Evolutionary conservation across 495 filamentous ascomycete species (phyloP).

Genomic region (Clavariopsis aquatica): DNA sequence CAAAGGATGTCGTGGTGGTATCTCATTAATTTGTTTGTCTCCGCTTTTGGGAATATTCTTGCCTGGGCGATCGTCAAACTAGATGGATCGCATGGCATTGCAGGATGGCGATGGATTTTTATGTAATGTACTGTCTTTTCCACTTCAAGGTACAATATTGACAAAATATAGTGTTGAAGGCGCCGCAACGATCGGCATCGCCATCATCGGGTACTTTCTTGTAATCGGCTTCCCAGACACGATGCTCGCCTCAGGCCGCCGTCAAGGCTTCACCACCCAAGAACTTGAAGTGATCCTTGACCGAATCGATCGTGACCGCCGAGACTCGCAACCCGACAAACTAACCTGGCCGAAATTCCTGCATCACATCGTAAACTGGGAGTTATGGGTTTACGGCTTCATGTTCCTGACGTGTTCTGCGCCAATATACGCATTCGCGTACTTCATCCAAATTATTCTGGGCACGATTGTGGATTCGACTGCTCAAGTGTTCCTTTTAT

Average conservation of each 20-base stretch:
- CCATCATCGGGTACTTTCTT: slow-evolving; percentile 24
- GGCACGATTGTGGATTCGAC: slow-evolving; percentile 12
- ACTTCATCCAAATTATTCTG: slow-evolving; percentile 33
- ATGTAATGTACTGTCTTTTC: slow-evolving; percentile 10
- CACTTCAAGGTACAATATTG: not conserved
- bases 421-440: slow-evolving; percentile 32
- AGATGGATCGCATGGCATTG: slow-evolving; percentile 21
- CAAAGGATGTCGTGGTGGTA: slow-evolving; percentile 27
- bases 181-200: slow-evolving; percentile 22
- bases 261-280: slow-evolving; percentile 21
- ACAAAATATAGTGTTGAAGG: slow-evolving; percentile 26
- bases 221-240: slow-evolving; percentile 33
- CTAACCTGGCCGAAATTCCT: slow-evolving; percentile 28
- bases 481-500: slow-evolving; percentile 21
- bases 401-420: slow-evolving; percentile 26
- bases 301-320: slow-evolving; percentile 34
- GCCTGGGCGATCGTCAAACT: slow-evolving; percentile 28
- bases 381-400: slow-evolving; percentile 30
- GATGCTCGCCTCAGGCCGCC: slow-evolving; percentile 26
- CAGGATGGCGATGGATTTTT: slow-evolving; percentile 36
- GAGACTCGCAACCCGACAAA: slow-evolving; percentile 26
- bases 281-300: slow-evolving; percentile 30
- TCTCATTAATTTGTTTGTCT: slow-evolving; percentile 30
- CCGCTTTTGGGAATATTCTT: slow-evolving; percentile 31
- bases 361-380: slow-evolving; percentile 16